Evolutionary conservation across 768 basidiomycete genomes (phyloP), one percentile per base, ranked within the genome.

Genomic region (Cystofilobasidium ferigula): DNA sequence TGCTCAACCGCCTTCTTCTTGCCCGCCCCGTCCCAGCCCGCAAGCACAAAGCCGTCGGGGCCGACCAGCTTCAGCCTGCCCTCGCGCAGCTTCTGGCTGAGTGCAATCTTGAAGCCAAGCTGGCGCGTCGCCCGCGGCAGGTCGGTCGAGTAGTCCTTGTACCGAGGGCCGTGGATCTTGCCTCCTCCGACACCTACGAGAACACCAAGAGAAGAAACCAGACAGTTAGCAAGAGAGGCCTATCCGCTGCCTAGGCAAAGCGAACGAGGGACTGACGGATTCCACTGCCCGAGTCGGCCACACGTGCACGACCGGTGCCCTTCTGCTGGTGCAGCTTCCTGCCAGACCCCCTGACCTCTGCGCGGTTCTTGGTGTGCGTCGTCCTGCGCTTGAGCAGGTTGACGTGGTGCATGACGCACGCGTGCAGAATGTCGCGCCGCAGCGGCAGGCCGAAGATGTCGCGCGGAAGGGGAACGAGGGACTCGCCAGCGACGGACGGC

Each of bases 291-390:
- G 80, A 84, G 71, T 92, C 90, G 56, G 93, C 94, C 13, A 95
- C 78, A 74, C 95, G 89, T 13, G 95, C 95, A 70, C 77, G 80
- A 67, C 95, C 94, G 20, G 84, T 82, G 12, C 94, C 94, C 76
- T 99, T 99, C 76, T 99, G 95, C 8, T 81, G 85, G 43, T 86
- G 83, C 65, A 98, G 83, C 78, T 99, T 99, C 72, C 81, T 79
- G 12, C 90, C 90, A 2, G 91, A 94, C 43, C 88, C 91, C 61
- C 82, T 81, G 16, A 98, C 91, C 76, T 97, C 90, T 28, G 82
- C 84, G 63, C 95, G 86, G 48, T 22, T 28, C 51, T n/a, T 45
- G 36, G 28, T 35, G 32, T 60, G 59, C n/a, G 20, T 28, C 28
- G 42, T 48, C 18, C 61, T 34, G 26, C 35, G 28, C 30, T 28